Base-by-base conservation (phyloP, 805 yeast species). In the Isabelozyma gotoi region DNA sequence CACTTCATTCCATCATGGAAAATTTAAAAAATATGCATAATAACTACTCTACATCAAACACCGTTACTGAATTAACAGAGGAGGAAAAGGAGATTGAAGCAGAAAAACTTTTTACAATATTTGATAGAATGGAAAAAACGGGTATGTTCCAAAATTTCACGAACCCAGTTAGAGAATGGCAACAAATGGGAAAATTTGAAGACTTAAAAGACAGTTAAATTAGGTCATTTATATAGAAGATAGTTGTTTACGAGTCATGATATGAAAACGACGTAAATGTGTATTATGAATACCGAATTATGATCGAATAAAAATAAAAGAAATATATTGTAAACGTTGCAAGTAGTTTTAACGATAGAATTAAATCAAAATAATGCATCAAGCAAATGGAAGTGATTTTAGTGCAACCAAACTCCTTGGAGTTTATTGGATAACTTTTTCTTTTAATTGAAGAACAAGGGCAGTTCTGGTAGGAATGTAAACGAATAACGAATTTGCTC, bases 401-500 rank as follows among this genome's bases (percentile, higher is more conserved):
- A n/a, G n/a, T n/a, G n/a, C n/a, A n/a, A n/a, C n/a, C n/a, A n/a
- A n/a, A n/a, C n/a, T 18, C 8, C n/a, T n/a, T n/a, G n/a, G n/a
- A n/a, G n/a, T n/a, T 34, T 12, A 17, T 33, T n/a, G 12, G 12
- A 17, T 31, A 17, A 63, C 48, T 48, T 63, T 64, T 4, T 60
- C 64, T 41, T 57, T 59, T 38, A 65, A 49, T 50, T 65, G 69
- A 44, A 72, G 62, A 27, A 72, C 74, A 35, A 72, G 53, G 0
- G 70, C 76, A 7, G 74, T 65, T 65, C 98, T 82, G 33, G 76
- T 74, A n/a, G 98, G 98, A 52, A 89, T 74, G 52, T 81, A 81
- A 7, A 90, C 85, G 64, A 88, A 89, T 39, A 92, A 51, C 46
- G 81, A 85, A 63, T 92, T 88, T 19, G 71, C 65, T 51, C 98